Evolutionary conservation across 75 land plant genomes (phyloP).

Genomic region (Cunninghamia lanceolata): DNA sequence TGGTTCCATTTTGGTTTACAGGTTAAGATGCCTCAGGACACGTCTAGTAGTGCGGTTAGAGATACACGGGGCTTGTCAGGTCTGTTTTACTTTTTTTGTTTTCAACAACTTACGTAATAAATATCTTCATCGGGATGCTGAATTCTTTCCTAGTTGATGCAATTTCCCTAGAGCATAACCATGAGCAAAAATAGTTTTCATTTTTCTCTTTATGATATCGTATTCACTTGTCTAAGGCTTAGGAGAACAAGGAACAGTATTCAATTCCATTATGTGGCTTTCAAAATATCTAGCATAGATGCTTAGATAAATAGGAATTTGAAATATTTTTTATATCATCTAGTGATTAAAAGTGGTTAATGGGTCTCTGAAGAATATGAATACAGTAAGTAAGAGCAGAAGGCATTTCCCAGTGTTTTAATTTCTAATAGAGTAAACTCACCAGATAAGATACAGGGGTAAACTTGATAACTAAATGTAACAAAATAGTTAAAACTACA

Average conservation of each 20-base stretch:
- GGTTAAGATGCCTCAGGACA: conserved; percentile 99
- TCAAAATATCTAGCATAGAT: background rate
- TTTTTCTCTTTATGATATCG: background rate
- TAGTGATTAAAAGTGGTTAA: background rate
- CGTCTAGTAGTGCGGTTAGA: conserved; percentile 66
- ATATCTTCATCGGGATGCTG: background rate
- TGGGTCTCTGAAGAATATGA: background rate
- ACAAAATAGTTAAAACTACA: background rate
- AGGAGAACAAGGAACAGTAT: background rate
- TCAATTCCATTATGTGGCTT: background rate
- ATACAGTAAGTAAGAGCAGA: background rate
- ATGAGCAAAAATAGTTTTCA: background rate
- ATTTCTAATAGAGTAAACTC: background rate
- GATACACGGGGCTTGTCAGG: conserved; percentile 97
- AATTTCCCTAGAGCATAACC: background rate
- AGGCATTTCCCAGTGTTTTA: background rate
- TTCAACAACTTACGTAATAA: background rate
- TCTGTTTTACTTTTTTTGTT: conserved; percentile 15
- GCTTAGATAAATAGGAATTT: background rate
- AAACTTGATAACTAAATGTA: background rate
- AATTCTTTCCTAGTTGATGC: background rate
- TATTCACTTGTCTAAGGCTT: background rate
- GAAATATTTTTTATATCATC: no score
- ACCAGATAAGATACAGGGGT: background rate
- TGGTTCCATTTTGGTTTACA: conserved; percentile 13